Conservation (phyloP, 345 rosid species). For the Euphorbia lathyris region DNA sequence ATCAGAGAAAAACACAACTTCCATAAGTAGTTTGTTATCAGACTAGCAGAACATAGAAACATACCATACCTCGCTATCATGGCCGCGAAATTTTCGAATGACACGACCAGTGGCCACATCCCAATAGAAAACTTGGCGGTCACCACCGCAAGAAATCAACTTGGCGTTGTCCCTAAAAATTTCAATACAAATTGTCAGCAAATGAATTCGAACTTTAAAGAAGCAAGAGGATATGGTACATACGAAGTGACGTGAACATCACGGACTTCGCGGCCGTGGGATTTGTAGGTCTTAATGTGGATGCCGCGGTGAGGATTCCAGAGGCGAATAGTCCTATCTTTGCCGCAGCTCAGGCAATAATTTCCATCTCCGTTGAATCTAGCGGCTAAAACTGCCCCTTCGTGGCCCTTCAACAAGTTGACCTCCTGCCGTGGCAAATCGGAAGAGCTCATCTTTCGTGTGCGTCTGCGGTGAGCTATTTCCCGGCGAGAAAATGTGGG, state of each 20-base stretch:
- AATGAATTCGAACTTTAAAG: not conserved
- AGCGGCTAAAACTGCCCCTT: slow-evolving; percentile 21
- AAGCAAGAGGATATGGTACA: not conserved
- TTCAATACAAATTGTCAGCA: not conserved
- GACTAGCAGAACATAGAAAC: not conserved
- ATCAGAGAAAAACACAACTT: not conserved
- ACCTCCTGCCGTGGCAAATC: slow-evolving; percentile 15
- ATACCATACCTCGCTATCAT: slow-evolving; percentile 70
- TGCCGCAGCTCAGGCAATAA: slow-evolving; percentile 88
- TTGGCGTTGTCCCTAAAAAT: slow-evolving; percentile 71
- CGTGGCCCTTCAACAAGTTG: slow-evolving; percentile 17
- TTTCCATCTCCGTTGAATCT: slow-evolving; percentile 91
- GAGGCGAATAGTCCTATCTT: slow-evolving; percentile 95
- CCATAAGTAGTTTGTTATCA: not conserved
- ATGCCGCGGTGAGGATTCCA: slow-evolving; percentile 99
- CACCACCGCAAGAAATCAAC: slow-evolving; percentile 90
- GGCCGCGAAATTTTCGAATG: slow-evolving; percentile 90
- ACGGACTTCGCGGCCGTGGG: slow-evolving; percentile 96
- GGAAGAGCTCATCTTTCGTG: slow-evolving; percentile 9
- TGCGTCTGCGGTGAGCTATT: too few species aligned
- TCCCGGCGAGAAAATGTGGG: not conserved
- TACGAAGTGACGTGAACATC: slow-evolving; percentile 94
- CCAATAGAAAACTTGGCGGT: slow-evolving; percentile 91
- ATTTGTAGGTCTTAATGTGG: slow-evolving; percentile 89
- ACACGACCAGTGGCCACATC: slow-evolving; percentile 91